Percentiles rank a stretch among this genome's conserved stretches.
Evolutionary conservation across 2,329 filamentous ascomycete species (phyloP).

Genomic region (Scorias spongiosa): DNA sequence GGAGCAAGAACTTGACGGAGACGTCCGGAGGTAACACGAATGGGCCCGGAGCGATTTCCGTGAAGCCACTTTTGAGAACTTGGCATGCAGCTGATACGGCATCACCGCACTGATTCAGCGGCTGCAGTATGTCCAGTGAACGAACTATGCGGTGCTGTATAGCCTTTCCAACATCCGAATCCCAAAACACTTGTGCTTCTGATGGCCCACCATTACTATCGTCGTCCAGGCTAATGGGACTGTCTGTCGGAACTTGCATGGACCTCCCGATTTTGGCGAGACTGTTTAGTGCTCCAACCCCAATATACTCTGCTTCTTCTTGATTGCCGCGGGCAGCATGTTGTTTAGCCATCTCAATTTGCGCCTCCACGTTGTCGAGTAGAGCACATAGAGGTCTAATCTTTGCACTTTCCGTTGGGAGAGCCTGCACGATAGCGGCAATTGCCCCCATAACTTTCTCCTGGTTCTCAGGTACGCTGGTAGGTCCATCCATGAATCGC

Average conservation of each 20-base stretch:
- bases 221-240: slow-evolving; percentile 50
- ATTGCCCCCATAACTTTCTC: slow-evolving; percentile 62
- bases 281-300: slow-evolving; percentile 46
- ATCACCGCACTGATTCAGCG: slow-evolving; percentile 48
- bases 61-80: slow-evolving; percentile 59
- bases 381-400: slow-evolving; percentile 41
- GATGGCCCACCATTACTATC: slow-evolving; percentile 20
- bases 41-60: slow-evolving; percentile 56
- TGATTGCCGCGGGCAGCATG: slow-evolving; percentile 19
- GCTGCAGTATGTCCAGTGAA: slow-evolving; percentile 34
- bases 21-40: slow-evolving; percentile 57
- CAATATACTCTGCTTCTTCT: slow-evolving; percentile 28
- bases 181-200: slow-evolving; percentile 29
- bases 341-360: slow-evolving; percentile 34
- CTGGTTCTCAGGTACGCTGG: slow-evolving; percentile 52
- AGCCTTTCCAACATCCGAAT: slow-evolving; percentile 29
- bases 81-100: slow-evolving; percentile 57
- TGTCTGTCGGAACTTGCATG: slow-evolving; percentile 52
- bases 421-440: slow-evolving; percentile 58
- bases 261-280: slow-evolving; percentile 57
- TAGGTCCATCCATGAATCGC: slow-evolving; percentile 42
- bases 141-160: slow-evolving; percentile 38
- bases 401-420: slow-evolving; percentile 42
- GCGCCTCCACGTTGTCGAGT: slow-evolving; percentile 45
- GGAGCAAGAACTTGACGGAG: slow-evolving; percentile 47